Evolutionary conservation across 1,139 yeast genomes (phyloP).

Genomic region (Spencermartinsiella ligniputridi): DNA sequence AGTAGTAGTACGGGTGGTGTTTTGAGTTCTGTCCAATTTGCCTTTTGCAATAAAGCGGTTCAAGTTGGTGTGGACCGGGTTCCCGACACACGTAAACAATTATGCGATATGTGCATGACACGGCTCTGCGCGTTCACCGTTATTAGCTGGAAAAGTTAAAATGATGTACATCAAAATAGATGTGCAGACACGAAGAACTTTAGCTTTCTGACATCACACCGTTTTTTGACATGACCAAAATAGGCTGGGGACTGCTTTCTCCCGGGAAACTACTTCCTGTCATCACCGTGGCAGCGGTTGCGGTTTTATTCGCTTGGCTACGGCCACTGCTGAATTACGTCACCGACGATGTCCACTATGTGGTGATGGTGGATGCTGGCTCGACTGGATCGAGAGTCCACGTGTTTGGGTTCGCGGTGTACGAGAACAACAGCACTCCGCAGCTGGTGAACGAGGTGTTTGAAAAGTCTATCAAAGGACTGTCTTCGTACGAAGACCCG

Average conservation of each 20-base stretch:
- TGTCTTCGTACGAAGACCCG: slow-evolving; percentile 75
- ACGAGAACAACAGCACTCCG: slow-evolving; percentile 67
- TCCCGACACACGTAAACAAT: too few species aligned
- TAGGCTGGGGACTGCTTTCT: not conserved
- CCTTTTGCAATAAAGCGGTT: too few species aligned
- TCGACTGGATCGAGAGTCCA: slow-evolving; percentile 94
- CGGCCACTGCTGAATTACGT: not conserved
- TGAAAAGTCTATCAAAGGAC: slow-evolving; percentile 82
- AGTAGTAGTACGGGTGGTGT: too few species aligned
- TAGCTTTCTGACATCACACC: too few species aligned
- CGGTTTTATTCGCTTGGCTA: not conserved
- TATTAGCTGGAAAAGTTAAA: too few species aligned
- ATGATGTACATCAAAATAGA: too few species aligned
- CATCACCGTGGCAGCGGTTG: not conserved
- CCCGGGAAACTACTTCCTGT: not conserved
- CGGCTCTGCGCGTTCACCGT: too few species aligned
- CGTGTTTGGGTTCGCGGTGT: slow-evolving; percentile 66
- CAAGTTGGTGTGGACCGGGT: too few species aligned
- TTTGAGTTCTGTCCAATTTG: too few species aligned
- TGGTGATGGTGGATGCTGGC: slow-evolving; percentile 91
- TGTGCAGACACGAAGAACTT: too few species aligned
- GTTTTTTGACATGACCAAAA: too few species aligned
- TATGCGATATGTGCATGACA: too few species aligned
- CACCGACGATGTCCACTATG: slow-evolving; percentile 38
- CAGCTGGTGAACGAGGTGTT: slow-evolving; percentile 64